Evolutionary conservation across 176 grass and related monocot genomes (phyloP).

Genomic region (Alloteropsis semialata): DNA sequence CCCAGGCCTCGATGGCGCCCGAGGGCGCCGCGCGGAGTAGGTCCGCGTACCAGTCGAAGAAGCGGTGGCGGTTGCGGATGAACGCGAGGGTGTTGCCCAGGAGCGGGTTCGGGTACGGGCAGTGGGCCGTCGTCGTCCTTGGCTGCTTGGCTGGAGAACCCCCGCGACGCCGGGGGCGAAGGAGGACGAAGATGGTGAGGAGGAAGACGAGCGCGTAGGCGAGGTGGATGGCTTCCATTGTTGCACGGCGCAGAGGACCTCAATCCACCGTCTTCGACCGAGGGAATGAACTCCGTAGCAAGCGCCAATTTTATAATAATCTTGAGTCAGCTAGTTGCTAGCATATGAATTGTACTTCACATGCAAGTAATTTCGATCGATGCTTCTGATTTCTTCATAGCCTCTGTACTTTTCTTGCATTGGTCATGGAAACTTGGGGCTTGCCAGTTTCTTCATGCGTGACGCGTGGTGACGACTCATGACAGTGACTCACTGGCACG

Average conservation of each 20-base stretch:
- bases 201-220: conserved; percentile 28
- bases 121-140: conserved; percentile 15
- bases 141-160: not conserved
- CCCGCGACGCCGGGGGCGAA: not conserved
- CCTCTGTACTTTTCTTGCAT: not conserved
- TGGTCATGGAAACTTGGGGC: not conserved
- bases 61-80: conserved; percentile 56
- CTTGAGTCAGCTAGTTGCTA: too few relatives aligned
- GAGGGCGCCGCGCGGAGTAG: conserved; percentile 40
- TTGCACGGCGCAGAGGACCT: not conserved
- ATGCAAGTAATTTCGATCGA: too few relatives aligned
- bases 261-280: not conserved
- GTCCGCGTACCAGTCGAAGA: conserved; percentile 76
- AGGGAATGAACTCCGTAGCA: not conserved
- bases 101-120: conserved; percentile 42
- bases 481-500: too few relatives aligned
- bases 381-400: not conserved
- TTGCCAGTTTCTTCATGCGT: too few relatives aligned
- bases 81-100: conserved; percentile 65
- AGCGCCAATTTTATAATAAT: too few relatives aligned
- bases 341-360: not conserved
- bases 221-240: conserved; percentile 15
- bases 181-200: conserved; percentile 3
- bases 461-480: too few relatives aligned
- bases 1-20: conserved; percentile 50